These are phyloP conservation scores for Nemania diffusa DNA, from an alignment of 2,329 filamentous ascomycete species.

Conservation along the genomic window DNA sequence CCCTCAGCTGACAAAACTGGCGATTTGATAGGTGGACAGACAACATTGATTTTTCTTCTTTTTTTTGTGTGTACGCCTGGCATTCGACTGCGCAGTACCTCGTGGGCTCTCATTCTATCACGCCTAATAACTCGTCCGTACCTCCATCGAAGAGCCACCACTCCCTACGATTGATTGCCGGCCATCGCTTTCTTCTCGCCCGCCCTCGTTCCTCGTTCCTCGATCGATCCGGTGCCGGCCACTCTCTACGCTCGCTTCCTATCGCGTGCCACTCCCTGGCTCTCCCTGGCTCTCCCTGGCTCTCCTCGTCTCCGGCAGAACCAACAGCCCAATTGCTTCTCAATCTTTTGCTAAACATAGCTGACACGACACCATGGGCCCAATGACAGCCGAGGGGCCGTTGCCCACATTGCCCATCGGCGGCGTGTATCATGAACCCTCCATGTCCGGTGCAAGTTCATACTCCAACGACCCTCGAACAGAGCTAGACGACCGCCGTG, in stretches of 20 bases:
- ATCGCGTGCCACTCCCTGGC: conserved; percentile 13
- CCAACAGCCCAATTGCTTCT: conserved; percentile 10
- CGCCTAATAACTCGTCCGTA: conserved; percentile 19
- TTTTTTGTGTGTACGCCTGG: conserved; percentile 25
- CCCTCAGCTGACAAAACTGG: conserved; percentile 20
- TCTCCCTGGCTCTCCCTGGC: no score
- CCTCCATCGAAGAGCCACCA: conserved; percentile 13
- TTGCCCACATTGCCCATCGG: conserved; percentile 34
- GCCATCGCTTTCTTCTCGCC: conserved; percentile 27
- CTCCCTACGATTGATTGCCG: conserved; percentile 21
- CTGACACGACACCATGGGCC: conserved; percentile 34
- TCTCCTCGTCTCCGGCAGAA: background rate
- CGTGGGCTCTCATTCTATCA: conserved; percentile 33
- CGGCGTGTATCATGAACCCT: conserved; percentile 37
- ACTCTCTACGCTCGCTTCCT: conserved; percentile 27
- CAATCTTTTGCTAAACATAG: conserved; percentile 11
- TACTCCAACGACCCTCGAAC: conserved; percentile 47
- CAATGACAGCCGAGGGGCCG: conserved; percentile 38
- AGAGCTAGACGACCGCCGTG: conserved; percentile 41
- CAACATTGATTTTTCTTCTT: background rate
- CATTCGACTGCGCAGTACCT: conserved; percentile 36
- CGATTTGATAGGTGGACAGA: conserved; percentile 5
- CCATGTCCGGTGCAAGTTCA: conserved; percentile 44
- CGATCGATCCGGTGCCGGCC: conserved; percentile 2
- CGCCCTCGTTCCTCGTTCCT: conserved; percentile 23